Evolutionary conservation across 352 stramenopile genomes (phyloP), one percentile per base, ranked within the genome.

Genomic region (Phytophthora uliginosa): DNA sequence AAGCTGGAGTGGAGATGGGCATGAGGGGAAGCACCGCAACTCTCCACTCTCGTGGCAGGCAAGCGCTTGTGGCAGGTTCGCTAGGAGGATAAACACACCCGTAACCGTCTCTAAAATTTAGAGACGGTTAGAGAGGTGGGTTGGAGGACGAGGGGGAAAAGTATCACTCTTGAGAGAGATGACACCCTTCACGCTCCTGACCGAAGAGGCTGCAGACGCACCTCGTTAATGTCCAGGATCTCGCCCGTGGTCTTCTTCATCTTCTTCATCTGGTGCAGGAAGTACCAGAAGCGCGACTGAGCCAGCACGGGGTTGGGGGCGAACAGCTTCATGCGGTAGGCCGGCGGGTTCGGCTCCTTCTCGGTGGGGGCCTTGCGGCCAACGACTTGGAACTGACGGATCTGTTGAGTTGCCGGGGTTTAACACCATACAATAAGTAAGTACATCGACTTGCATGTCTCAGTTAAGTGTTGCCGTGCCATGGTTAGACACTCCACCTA

Each of bases 191-290:
- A 53, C 47, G 20, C 47, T 53, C 47, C 26, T 45, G 18, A 50
- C 9, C 59, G 31, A 7, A 67, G 31, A 59, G 66, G 34, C 28
- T 69, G 66, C 64, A 60, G 79, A 93, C 89, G 76, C 69, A 98
- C 93, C 93, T 99, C 98, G 81, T 99, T 99, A 73, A 99, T 88
- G 86, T 99, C 96, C 61, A 99, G 87, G 84, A 99, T 99, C 87
- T 99, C 98, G 83, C 98, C 98, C 58, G 98, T 99, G 63, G 98
- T 99, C 95, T 99, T 99, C 96, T 99, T 99, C 98, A 99, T 99
- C 94, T 99, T 99, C 78, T 98, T 97, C 91, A 99, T 99, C 92
- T 99, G 98, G 86, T 99, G 98, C 81, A 99, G 97, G 90, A 99
- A 99, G 92, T 99, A 99, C 98, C 98, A 99, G 94, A 99, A 99